Base-by-base conservation (phyloP, 179 eudicot species). In the Beta corolliflora region DNA sequence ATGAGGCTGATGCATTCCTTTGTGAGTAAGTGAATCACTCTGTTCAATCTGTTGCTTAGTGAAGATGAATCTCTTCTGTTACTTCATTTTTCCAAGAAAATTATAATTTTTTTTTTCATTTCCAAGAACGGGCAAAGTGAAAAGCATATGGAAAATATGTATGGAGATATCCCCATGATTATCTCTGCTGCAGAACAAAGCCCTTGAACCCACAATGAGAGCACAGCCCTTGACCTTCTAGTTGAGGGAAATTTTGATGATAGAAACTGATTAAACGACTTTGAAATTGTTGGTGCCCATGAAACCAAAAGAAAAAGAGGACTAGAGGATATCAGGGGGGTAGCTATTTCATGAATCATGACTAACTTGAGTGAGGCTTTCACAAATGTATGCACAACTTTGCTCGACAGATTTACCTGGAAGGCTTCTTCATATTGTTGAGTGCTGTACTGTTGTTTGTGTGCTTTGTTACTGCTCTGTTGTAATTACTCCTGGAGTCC, bases 1-100 rank as follows among this genome's bases (percentile, higher is more conserved):
- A 96, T 54, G 99, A 96, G 85, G 99, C 99, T 77, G 99, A 96
- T 87, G 99, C 99, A 65, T 96, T 94, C 78, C 85, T 96, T 10
- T 96, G 98, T 91, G 97, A 96, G 99, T 96, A 91, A 94, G 98
- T 78, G 25, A 83, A 56, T 25, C 46, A 74, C 64, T 31, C 52
- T 68, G 41, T 36, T 36, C 41, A 36, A 36, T 36, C 41, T 36
- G 71, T 59, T 78, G 8, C 29, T 69, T 56, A 50, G 12, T 59
- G 52, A 68, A 13, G 18, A 16, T 23, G 13, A 13, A 48, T 1
- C 13, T 5, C 31, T 70, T 70, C 3, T 36, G 41, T 36, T 36
- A 36, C 71, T 66, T 3, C 12, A 29, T 46, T 19, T 46, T 19
- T 0, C 7, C 9, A 44, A 16, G 45, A 65, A 65, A 13, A 58